Evolutionary conservation across 352 stramenopile genomes (phyloP).

Genomic region (Globisporangium barbulae): DNA sequence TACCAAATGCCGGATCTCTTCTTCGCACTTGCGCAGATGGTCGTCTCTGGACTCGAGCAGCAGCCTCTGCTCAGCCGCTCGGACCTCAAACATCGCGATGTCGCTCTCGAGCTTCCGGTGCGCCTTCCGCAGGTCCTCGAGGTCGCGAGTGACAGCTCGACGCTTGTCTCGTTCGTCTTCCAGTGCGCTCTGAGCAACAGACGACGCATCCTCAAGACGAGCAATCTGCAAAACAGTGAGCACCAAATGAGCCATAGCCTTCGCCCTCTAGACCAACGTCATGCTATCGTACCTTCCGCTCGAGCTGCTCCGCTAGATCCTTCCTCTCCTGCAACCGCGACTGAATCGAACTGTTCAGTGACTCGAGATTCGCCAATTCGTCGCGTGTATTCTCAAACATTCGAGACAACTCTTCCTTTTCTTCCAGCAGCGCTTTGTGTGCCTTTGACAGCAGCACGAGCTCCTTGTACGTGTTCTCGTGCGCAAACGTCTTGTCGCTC

Average conservation of each 20-base stretch:
- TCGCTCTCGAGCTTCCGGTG: slow-evolving; percentile 67
- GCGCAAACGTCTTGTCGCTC: slow-evolving; percentile 47
- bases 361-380: slow-evolving; percentile 50
- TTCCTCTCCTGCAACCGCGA: slow-evolving; percentile 63
- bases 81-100: slow-evolving; percentile 57
- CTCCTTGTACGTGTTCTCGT: slow-evolving; percentile 76
- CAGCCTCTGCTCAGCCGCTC: slow-evolving; percentile 54
- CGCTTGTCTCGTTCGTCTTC: slow-evolving; percentile 67
- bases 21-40: slow-evolving; percentile 55
- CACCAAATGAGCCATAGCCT: not conserved
- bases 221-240: slow-evolving; percentile 29
- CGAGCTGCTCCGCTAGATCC: slow-evolving; percentile 50
- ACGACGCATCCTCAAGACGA: slow-evolving; percentile 46
- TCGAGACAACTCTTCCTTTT: slow-evolving; percentile 48
- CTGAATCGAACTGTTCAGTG: slow-evolving; percentile 55
- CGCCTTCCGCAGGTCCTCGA: slow-evolving; percentile 65
- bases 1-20: slow-evolving; percentile 73
- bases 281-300: slow-evolving; percentile 46
- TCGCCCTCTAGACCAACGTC: not conserved
- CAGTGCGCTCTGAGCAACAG: slow-evolving; percentile 40
- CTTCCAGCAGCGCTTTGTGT: slow-evolving; percentile 61
- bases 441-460: slow-evolving; percentile 77
- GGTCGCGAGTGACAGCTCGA: slow-evolving; percentile 35
- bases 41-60: slow-evolving; percentile 61
- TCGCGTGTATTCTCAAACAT: slow-evolving; percentile 49